Evolutionary conservation across 23 red algal species (phyloP), one percentile per base, ranked within the genome.

Genomic region (Rhodosorus marinus): DNA sequence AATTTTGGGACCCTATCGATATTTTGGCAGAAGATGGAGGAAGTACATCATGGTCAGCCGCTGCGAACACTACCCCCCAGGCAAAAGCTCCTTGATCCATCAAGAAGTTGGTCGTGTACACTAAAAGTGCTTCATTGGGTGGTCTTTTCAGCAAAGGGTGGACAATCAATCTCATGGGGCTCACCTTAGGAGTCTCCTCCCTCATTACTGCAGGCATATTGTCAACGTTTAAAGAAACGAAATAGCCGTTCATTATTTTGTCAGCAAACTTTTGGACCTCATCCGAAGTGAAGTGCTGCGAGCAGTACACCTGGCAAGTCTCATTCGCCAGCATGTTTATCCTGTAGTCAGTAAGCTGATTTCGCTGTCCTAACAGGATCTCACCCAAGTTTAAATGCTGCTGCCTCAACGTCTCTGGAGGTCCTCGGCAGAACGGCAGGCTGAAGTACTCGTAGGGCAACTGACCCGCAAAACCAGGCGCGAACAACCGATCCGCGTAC

Each of bases 361-460:
- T 57, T 38, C 87, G 87, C 47, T 81, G 77, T 15, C 87, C 87
- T 34, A 81, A 74, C 20, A 94, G 66, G 8, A 94, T 50, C 59
- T 94, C 60, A 0, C 87, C 87, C 9, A 94, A 25, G 14, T 57
- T 83, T 1, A 82, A 33, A 11, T 59, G 64, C 29, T 50, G 30
- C 43, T 35, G 69, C 52, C 47, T 20, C n/a, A n/a, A n/a, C n/a
- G n/a, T n/a, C n/a, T n/a, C n/a, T n/a, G n/a, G n/a, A 21, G 60
- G 29, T 19, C 33, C 26, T 46, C 35, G 50, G 55, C 69, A 75
- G 47, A 61, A 75, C 57, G 53, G 53, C 30, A 75, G 20, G 30
- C 73, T 76, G 50, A 68, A 82, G 67, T 82, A 93, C 68, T 82
- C 68, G 57, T 60, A 93, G 24, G 86, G 86, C 30, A 93, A 41